These are phyloP conservation scores for Coniosporium uncinatum DNA, from an alignment of 2,329 filamentous ascomycete species.

Conservation along the genomic window DNA sequence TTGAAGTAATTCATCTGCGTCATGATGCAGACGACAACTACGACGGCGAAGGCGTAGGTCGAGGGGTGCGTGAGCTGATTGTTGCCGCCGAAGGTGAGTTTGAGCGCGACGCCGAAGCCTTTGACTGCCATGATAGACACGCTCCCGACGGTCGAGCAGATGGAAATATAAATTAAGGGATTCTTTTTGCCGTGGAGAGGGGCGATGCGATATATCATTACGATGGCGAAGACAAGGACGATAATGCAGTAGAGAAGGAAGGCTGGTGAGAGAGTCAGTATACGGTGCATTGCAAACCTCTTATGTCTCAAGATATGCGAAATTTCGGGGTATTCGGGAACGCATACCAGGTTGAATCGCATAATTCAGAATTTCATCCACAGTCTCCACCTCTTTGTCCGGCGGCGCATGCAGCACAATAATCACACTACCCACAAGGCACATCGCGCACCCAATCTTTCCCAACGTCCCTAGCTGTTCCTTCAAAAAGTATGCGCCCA, in stretches of 20 bases:
- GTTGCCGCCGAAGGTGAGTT: slow-evolving; percentile 86
- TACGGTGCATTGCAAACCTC: background rate
- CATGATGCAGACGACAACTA: slow-evolving; percentile 88
- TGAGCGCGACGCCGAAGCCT: slow-evolving; percentile 95
- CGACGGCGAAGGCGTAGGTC: slow-evolving; percentile 96
- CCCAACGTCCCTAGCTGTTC: slow-evolving; percentile 89
- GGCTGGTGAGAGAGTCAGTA: slow-evolving; percentile 42
- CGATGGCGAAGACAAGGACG: slow-evolving; percentile 75
- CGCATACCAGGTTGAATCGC: slow-evolving; percentile 81
- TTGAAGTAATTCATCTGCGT: slow-evolving; percentile 99
- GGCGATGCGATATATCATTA: slow-evolving; percentile 96
- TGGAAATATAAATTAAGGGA: slow-evolving; percentile 92
- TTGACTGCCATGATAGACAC: slow-evolving; percentile 99
- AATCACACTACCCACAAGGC: slow-evolving; percentile 91
- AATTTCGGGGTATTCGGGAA: slow-evolving; percentile 2
- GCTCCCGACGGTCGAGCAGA: slow-evolving; percentile 95
- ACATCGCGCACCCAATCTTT: slow-evolving; percentile 93
- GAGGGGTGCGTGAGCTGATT: slow-evolving; percentile 96
- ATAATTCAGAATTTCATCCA: slow-evolving; percentile 87
- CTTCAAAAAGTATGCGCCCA: slow-evolving; percentile 91
- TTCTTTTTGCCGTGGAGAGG: slow-evolving; percentile 92
- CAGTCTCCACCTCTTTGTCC: slow-evolving; percentile 84
- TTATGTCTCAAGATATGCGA: background rate
- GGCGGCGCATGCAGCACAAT: slow-evolving; percentile 97
- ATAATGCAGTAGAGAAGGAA: slow-evolving; percentile 83